phyloP scores from a whole-genome alignment of 129 eudicot genomes.

The Gnaphalium uliginosum region DNA sequence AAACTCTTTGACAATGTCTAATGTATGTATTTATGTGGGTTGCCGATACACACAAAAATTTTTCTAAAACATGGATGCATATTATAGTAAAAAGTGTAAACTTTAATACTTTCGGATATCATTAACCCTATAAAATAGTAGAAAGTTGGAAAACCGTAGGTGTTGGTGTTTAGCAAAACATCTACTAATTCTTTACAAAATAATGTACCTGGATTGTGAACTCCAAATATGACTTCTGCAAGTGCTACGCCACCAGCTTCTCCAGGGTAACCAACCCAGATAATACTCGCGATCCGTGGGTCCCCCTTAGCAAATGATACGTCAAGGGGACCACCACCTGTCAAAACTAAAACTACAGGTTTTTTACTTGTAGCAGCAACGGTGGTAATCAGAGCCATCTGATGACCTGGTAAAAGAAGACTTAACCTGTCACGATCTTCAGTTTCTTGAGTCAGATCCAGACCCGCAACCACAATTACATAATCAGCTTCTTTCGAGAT shows the following conservation, averaged over 20 bases:
- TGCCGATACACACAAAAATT: no score
- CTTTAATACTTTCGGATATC: no score
- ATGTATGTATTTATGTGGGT: no score
- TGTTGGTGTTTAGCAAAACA: no score
- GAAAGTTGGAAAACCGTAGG: no score
- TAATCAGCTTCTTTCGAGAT: conserved; percentile 65
- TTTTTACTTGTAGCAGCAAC: conserved; percentile 60
- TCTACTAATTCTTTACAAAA: neutral
- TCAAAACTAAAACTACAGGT: conserved; percentile 72
- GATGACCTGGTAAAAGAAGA: conserved; percentile 93
- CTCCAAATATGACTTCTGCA: conserved; percentile 83
- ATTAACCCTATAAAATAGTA: no score
- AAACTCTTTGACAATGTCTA: no score
- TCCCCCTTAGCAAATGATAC: conserved; percentile 71
- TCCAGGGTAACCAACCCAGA: conserved; percentile 98
- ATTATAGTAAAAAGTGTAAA: no score
- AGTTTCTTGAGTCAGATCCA: conserved; percentile 83
- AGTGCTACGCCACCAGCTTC: conserved; percentile 86
- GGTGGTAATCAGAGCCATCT: conserved; percentile 51
- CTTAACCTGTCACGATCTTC: conserved; percentile 87
- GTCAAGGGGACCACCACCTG: conserved; percentile 93
- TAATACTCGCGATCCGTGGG: conserved; percentile 62
- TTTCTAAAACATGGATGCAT: no score
- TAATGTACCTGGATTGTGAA: conserved; percentile 70
- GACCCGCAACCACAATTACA: conserved; percentile 76